Base-by-base conservation (phyloP, 1,284 basidiomycete genomes). In the Pascua sp. region DNA sequence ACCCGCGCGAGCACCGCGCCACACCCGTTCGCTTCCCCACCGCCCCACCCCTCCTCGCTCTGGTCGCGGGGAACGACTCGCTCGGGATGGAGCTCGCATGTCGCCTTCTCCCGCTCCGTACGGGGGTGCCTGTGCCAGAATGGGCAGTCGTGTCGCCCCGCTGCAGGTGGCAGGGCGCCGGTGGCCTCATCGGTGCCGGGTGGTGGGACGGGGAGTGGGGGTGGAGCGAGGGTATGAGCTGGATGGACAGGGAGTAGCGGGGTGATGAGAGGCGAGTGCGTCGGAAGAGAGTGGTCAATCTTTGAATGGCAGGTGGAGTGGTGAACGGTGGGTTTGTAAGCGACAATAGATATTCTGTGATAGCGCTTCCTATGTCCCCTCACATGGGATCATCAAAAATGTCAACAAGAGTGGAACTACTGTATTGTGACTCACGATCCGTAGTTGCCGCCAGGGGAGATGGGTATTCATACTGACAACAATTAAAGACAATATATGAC, bases 21-120 rank as follows among this genome's bases (percentile, higher is more conserved):
- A 13, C 87, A 88, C 72, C 86, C 87, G 1, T 70, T 62, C 8
- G 65, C 74, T 36, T 13, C 66, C 1, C 7, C 11, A 5, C 10
- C 46, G 32, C 4, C 63, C 63, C 0, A 77, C 77, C 24, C 0
- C 67, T 81, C 5, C 77, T 84, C 57, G 71, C 88, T 7, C 82
- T 90, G 59, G 75, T 91, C 17, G 77, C 85, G 9, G 84, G 83
- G 5, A 81, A 82, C 8, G 84, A 85, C 61, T 62, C 66, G 0
- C 62, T 68, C 2, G 86, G 85, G 1, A 75, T 90, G 5, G 89
- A 91, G 70, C 80, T 84, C 49, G 83, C 82, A 0, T 72, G 82
- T 1, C 81, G 87, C 39, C 76, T 91, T n/a, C 86, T 91, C 64
- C 90, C 90, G 1, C 82, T 88, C 18, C 83, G 90, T 11, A 92